A percentile compares a stretch with the other conserved stretches of the same genome.
These are phyloP conservation scores for Secale cereale DNA, from an alignment of 176 grass and related monocot species.

Conservation along the genomic window DNA sequence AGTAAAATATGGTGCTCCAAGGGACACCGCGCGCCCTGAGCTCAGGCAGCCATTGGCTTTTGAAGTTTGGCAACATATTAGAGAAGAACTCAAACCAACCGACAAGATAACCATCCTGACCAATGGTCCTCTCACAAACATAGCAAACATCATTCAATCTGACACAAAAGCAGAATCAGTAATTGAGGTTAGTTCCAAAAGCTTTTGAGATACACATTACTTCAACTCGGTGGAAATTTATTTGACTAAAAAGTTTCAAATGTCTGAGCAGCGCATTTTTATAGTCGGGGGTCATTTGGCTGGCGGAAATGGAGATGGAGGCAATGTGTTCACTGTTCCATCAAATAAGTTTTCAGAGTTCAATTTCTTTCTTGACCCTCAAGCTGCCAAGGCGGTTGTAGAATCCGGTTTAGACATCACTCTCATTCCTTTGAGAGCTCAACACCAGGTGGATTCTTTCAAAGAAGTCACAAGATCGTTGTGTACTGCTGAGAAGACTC, in stretches of 20 bases:
- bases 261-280: slow-evolving; percentile 43
- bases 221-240: background rate
- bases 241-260: background rate
- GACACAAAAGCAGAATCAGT: slow-evolving; percentile 33
- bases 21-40: slow-evolving; percentile 54
- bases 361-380: slow-evolving; percentile 81
- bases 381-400: slow-evolving; percentile 51
- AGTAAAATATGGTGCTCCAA: slow-evolving; percentile 60
- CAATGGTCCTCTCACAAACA: slow-evolving; percentile 74
- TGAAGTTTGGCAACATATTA: slow-evolving; percentile 73
- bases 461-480: slow-evolving; percentile 21
- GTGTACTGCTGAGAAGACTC: slow-evolving; percentile 23
- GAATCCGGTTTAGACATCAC: slow-evolving; percentile 49
- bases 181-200: slow-evolving; percentile 52
- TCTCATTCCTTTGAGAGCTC: slow-evolving; percentile 54
- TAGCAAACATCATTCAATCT: slow-evolving; percentile 56
- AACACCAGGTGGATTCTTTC: slow-evolving; percentile 54
- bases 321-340: slow-evolving; percentile 62
- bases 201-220: background rate
- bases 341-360: slow-evolving; percentile 66
- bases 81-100: slow-evolving; percentile 16
- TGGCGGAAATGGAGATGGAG: slow-evolving; percentile 29
- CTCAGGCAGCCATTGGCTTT: slow-evolving; percentile 65
- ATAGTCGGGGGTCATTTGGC: slow-evolving; percentile 56
- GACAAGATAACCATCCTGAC: slow-evolving; percentile 58